A percentile compares a stretch with the other conserved stretches of the same genome.
Evolutionary conservation across 306 rosid species (phyloP).

Genomic region (Quercus agrifolia): DNA sequence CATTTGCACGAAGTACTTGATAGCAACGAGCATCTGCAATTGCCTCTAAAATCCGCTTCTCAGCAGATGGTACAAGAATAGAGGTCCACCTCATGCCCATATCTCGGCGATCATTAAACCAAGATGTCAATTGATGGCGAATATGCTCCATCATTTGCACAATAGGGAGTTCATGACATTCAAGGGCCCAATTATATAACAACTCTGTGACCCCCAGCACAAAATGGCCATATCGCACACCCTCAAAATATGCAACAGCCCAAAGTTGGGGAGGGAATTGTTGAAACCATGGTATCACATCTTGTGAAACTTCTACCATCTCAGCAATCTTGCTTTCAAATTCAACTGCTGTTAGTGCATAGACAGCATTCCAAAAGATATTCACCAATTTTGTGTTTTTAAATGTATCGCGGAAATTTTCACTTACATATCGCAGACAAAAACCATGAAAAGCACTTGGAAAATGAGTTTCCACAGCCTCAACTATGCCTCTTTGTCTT

Average conservation of each 20-base stretch:
- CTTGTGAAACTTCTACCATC: slow-evolving; percentile 90
- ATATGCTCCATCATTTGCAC: slow-evolving; percentile 98
- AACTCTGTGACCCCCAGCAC: slow-evolving; percentile 85
- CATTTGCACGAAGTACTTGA: slow-evolving; percentile 96
- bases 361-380: slow-evolving; percentile 97
- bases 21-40: slow-evolving; percentile 93
- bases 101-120: slow-evolving; percentile 76
- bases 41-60: slow-evolving; percentile 83
- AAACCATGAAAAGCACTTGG: slow-evolving; percentile 92
- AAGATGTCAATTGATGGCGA: slow-evolving; percentile 65
- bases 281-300: slow-evolving; percentile 78
- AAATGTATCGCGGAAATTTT: slow-evolving; percentile 91
- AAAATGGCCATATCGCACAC: slow-evolving; percentile 92
- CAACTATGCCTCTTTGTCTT: slow-evolving; percentile 77
- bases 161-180: slow-evolving; percentile 94
- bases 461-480: slow-evolving; percentile 92
- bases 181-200: slow-evolving; percentile 96
- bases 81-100: slow-evolving; percentile 81
- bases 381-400: slow-evolving; percentile 91
- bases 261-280: slow-evolving; percentile 90
- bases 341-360: slow-evolving; percentile 91
- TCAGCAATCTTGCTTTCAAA: slow-evolving; percentile 85
- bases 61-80: slow-evolving; percentile 91
- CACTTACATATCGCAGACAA: slow-evolving; percentile 85
- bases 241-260: slow-evolving; percentile 97